phyloP scores from a whole-genome alignment of 2,329 filamentous ascomycete genomes.

The Neocatenulostroma microsporum region DNA sequence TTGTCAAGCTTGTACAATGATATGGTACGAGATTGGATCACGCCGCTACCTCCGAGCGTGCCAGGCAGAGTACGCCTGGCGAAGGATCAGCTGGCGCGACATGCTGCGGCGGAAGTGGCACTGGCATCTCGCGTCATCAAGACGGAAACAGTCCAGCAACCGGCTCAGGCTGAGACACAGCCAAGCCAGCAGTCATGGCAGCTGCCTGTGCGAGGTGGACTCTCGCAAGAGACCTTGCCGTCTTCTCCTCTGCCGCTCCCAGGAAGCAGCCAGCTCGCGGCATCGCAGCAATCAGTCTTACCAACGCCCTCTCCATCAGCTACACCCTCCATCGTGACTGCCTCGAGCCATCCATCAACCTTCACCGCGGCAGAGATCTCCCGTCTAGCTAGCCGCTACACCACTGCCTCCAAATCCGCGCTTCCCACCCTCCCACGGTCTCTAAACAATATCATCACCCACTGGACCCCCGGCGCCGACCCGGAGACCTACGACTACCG shows the following conservation, averaged over 20 bases:
- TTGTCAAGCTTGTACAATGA: constrained; percentile 4
- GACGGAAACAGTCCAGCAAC: neutral
- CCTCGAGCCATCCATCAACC: constrained; percentile 18
- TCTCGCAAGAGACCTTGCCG: too few species aligned
- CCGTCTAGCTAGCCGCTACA: constrained; percentile 33
- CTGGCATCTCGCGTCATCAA: constrained; percentile 26
- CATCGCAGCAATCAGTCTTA: constrained; percentile 12
- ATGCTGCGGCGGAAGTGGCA: constrained; percentile 30
- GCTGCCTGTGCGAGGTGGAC: constrained; percentile 12
- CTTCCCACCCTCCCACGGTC: constrained; percentile 23
- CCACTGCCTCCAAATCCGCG: constrained; percentile 26
- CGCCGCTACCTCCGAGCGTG: neutral
- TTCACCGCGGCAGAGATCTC: constrained; percentile 21
- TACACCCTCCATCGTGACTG: constrained; percentile 24
- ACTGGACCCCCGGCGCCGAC: constrained; percentile 35
- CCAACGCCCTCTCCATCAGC: constrained; percentile 26
- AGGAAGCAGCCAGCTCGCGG: constrained; percentile 10
- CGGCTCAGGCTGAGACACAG: constrained; percentile 3
- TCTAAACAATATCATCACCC: constrained; percentile 33
- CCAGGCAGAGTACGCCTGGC: constrained; percentile 24
- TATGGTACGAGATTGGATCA: constrained; percentile 7
- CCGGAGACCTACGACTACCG: constrained; percentile 36
- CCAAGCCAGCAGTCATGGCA: constrained; percentile 9
- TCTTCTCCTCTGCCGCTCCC: constrained; percentile 4
- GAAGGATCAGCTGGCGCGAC: constrained; percentile 23